Conservation (phyloP, 1,284 basidiomycete genomes). For the Puccinia horiana region DNA sequence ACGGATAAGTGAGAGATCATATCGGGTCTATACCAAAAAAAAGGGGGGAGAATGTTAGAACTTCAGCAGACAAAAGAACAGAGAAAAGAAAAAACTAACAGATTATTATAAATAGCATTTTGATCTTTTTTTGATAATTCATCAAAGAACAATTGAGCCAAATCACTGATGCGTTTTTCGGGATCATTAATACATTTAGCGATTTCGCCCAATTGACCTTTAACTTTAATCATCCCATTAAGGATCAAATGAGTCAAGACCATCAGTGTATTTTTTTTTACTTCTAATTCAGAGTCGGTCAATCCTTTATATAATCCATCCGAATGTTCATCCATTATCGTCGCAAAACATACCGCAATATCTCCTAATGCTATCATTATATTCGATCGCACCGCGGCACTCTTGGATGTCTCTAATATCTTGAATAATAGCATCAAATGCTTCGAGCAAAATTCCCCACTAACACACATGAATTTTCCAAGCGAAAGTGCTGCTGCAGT, state of each 20-base stretch:
- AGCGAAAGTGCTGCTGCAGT: conserved; percentile 84
- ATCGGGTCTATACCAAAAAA: conserved; percentile 20
- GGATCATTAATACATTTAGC: conserved; percentile 95
- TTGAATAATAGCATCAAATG: conserved; percentile 87
- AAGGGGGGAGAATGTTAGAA: too few species aligned
- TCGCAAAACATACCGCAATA: conserved; percentile 94
- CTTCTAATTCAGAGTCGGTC: conserved; percentile 78
- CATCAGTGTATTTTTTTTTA: conserved; percentile 99
- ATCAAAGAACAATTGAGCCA: conserved; percentile 95
- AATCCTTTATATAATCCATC: conserved; percentile 79
- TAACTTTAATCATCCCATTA: conserved; percentile 99
- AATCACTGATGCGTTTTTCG: conserved; percentile 83
- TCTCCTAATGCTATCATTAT: conserved; percentile 96
- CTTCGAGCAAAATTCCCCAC: conserved; percentile 86
- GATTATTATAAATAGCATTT: conserved; percentile 97
- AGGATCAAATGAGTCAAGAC: conserved; percentile 95
- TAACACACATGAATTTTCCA: conserved; percentile 95
- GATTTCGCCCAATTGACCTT: conserved; percentile 98
- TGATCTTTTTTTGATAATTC: conserved; percentile 87
- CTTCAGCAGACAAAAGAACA: too few species aligned
- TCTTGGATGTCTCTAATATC: conserved; percentile 84
- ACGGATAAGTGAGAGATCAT: conserved; percentile 80
- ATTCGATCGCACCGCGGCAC: conserved; percentile 86
- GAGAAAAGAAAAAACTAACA: conserved; percentile 65
- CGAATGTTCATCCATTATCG: conserved; percentile 93